Base-by-base conservation (phyloP, 2,329 filamentous ascomycete genomes). In the Trichoderma aggressivum region DNA sequence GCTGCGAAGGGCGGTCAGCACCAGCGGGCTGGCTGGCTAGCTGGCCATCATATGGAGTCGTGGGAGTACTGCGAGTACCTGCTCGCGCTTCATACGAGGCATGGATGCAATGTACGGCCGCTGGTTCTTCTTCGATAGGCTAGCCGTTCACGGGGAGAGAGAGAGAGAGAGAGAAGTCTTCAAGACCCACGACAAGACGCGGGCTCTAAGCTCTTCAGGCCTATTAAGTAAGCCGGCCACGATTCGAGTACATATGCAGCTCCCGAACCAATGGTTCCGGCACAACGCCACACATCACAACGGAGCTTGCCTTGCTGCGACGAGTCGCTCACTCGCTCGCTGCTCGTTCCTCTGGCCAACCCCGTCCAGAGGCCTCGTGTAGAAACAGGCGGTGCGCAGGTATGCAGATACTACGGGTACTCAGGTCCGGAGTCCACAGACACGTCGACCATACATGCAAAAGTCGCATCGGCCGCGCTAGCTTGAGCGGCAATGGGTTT, bases 401-500 rank as follows among this genome's bases (percentile, higher is more conserved):
- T 67, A 28, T 64, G 70, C 36, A 69, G 59, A 59, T 26, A 36
- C 39, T 67, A 58, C 53, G 64, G 39, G 39, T 28, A 60, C 56
- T 61, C 53, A 69, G 62, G 63, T 56, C 55, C 28, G 56, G 71
- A 67, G 66, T 65, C 61, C 69, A 69, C 60, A 71, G 63, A 67
- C 71, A 75, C 69, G 72, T 71, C 65, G 65, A 69, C 62, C 43
- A 71, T 62, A 58, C 69, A 71, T 69, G 65, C 65, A 69, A 69
- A 66, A 71, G 70, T 71, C 58, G 63, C 63, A 71, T 71, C 58
- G 64, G 62, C 56, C 47, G 65, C 70, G 59, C 70, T 71, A 71
- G 70, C 43, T 47, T 32, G 73, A 73, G 71, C 71, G 73, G 73
- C 71, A 71, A 70, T 59, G 74, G 43, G 70, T 61, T 74, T 70